Conservation (phyloP, 306 rosid genomes). For the Begonia peltatifolia region DNA sequence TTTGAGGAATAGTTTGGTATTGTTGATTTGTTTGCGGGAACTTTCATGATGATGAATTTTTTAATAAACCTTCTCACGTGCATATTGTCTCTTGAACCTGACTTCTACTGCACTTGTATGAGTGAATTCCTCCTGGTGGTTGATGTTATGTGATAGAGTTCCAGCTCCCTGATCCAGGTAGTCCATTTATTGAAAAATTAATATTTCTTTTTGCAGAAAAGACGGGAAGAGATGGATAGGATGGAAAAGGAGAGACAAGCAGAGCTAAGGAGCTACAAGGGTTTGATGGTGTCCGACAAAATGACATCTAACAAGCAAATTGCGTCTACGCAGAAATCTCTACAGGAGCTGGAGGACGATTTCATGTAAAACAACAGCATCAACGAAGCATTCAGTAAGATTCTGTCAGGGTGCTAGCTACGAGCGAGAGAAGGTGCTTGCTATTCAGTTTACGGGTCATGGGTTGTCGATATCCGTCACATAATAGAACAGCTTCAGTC, state of each 20-base stretch:
- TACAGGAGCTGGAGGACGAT: slow-evolving; percentile 94
- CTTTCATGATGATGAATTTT: no score
- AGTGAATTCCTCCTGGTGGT: no score
- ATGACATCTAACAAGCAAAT: slow-evolving; percentile 88
- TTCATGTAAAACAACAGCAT: slow-evolving; percentile 45
- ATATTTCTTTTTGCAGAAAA: slow-evolving; percentile 39
- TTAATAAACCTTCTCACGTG: no score
- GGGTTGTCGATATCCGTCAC: not conserved
- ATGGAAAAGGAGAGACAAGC: slow-evolving; percentile 81
- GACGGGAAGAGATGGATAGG: slow-evolving; percentile 80
- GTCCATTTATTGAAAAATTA: no score
- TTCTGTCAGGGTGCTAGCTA: not conserved
- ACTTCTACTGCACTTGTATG: no score
- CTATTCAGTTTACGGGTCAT: not conserved
- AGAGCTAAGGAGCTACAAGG: slow-evolving; percentile 87
- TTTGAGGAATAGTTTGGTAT: no score
- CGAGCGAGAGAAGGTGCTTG: slow-evolving; percentile 1
- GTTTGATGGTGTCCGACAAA: slow-evolving; percentile 83
- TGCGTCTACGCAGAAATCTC: slow-evolving; percentile 65
- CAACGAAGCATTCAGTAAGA: no score
- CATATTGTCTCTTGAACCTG: no score
- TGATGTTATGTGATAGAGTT: no score
- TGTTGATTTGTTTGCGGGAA: no score
- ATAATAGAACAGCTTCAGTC: no score
- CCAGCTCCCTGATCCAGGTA: not conserved